These are phyloP conservation scores for Rhodofomes roseus DNA, from an alignment of 1,284 basidiomycete species.

Conservation along the genomic window DNA sequence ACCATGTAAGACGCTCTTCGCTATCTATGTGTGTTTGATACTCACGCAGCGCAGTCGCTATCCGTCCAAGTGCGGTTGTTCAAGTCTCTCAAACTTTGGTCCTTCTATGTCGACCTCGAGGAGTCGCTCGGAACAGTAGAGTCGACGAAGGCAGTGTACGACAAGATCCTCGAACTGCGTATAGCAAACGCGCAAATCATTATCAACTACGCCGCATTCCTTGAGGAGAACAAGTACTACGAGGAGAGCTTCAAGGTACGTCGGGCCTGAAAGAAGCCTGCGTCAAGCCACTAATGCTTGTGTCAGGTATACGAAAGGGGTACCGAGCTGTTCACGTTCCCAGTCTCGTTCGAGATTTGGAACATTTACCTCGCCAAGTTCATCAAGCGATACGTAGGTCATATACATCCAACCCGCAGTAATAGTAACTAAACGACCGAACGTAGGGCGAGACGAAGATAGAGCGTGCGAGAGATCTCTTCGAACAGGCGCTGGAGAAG, in stretches of 20 bases:
- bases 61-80: constrained; percentile 89
- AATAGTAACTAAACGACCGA: constrained; percentile 2
- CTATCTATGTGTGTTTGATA: neutral
- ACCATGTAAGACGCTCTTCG: constrained; percentile 66
- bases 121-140: constrained; percentile 96
- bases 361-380: constrained; percentile 99
- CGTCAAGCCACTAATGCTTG: neutral
- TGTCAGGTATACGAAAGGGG: constrained; percentile 90
- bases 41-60: constrained; percentile 50
- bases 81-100: constrained; percentile 98
- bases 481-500: constrained; percentile 96
- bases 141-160: constrained; percentile 90
- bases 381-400: constrained; percentile 88
- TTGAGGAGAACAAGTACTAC: constrained; percentile 97
- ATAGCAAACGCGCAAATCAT: constrained; percentile 99
- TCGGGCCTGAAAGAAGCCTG: neutral
- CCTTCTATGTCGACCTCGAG: constrained; percentile 96
- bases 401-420: neutral
- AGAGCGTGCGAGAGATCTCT: constrained; percentile 93
- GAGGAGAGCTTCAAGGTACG: constrained; percentile 95
- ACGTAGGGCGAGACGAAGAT: constrained; percentile 85
- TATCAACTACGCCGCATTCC: constrained; percentile 94
- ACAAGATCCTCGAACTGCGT: constrained; percentile 94
- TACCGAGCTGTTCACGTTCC: constrained; percentile 96
- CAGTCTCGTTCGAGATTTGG: constrained; percentile 98